Conservation (phyloP, 2,329 filamentous ascomycete genomes). For the Phialocephala subalpina region DNA sequence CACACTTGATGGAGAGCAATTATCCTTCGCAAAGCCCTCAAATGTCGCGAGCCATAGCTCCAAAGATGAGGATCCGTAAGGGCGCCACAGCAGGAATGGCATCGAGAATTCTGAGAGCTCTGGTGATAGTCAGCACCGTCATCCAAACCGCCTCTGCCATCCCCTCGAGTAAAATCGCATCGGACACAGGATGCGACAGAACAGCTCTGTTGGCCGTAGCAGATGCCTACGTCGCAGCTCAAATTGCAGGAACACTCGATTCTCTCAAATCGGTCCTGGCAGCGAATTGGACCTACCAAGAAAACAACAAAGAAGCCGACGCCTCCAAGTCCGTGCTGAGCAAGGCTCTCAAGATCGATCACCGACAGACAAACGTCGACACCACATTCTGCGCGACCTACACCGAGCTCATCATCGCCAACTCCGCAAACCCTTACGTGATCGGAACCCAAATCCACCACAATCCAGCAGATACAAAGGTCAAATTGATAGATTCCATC, state of each 20-base stretch:
- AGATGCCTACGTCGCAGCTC: conserved; percentile 25
- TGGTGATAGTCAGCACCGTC: no score
- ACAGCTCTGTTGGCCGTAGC: conserved; percentile 18
- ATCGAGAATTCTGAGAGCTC: no score
- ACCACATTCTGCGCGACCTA: conserved; percentile 23
- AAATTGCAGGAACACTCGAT: conserved; percentile 21
- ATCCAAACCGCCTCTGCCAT: no score
- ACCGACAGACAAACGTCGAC: conserved; percentile 23
- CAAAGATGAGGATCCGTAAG: no score
- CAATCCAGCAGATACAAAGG: conserved; percentile 4
- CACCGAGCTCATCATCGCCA: conserved; percentile 24
- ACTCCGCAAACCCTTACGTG: conserved; percentile 24
- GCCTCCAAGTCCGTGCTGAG: conserved; percentile 15
- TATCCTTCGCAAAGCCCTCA: no score
- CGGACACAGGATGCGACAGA: no score
- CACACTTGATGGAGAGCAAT: no score
- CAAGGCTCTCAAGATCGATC: conserved; percentile 28
- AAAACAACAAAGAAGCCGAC: conserved; percentile 24
- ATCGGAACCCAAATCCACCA: conserved; percentile 28
- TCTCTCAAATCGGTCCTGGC: conserved; percentile 16
- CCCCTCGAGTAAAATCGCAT: no score
- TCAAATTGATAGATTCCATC: conserved; percentile 21
- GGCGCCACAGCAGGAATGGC: no score
- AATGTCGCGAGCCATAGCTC: no score
- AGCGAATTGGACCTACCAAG: conserved; percentile 21